Evolutionary conservation across 78 protist species (phyloP).

Genomic region (Chrysochromulina tobinii): DNA sequence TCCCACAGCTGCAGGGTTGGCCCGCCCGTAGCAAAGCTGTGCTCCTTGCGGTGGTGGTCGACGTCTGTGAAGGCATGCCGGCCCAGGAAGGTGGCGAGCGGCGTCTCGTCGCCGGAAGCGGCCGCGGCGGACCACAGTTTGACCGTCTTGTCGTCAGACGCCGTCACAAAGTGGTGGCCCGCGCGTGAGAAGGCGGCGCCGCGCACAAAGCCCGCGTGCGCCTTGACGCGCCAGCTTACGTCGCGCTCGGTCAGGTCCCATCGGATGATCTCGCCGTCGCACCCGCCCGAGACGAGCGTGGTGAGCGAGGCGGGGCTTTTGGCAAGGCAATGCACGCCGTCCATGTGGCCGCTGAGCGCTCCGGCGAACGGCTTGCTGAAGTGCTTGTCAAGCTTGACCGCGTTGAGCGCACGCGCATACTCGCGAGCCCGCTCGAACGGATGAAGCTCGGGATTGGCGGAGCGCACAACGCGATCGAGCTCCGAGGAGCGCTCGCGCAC

Average conservation of each 20-base stretch:
- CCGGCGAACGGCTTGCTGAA: slow-evolving; percentile 94
- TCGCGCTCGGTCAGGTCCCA: background rate
- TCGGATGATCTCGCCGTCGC: slow-evolving; percentile 47
- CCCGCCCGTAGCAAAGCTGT: slow-evolving; percentile 71
- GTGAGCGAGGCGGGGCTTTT: slow-evolving; percentile 14
- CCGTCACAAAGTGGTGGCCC: slow-evolving; percentile 53
- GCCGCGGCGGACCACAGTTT: slow-evolving; percentile 65
- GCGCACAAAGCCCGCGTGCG: slow-evolving; percentile 83
- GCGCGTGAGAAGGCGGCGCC: slow-evolving; percentile 69
- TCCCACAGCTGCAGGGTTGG: slow-evolving; percentile 63
- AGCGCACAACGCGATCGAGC: slow-evolving; percentile 56
- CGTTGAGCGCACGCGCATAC: slow-evolving; percentile 79
- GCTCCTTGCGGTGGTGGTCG: slow-evolving; percentile 62
- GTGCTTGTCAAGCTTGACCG: slow-evolving; percentile 84
- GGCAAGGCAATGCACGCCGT: slow-evolving; percentile 65
- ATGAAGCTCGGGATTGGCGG: slow-evolving; percentile 82
- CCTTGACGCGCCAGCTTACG: background rate
- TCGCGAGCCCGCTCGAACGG: slow-evolving; percentile 90
- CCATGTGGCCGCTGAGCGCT: slow-evolving; percentile 76
- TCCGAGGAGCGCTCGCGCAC: slow-evolving; percentile 60
- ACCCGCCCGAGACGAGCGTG: slow-evolving; percentile 33
- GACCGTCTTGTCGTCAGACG: slow-evolving; percentile 80
- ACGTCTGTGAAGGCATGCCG: slow-evolving; percentile 21
- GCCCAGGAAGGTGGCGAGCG: background rate
- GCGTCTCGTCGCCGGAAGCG: too few relatives aligned